Evolutionary conservation across 768 basidiomycete species (phyloP).

Genomic region (Gymnopilus junonius): DNA sequence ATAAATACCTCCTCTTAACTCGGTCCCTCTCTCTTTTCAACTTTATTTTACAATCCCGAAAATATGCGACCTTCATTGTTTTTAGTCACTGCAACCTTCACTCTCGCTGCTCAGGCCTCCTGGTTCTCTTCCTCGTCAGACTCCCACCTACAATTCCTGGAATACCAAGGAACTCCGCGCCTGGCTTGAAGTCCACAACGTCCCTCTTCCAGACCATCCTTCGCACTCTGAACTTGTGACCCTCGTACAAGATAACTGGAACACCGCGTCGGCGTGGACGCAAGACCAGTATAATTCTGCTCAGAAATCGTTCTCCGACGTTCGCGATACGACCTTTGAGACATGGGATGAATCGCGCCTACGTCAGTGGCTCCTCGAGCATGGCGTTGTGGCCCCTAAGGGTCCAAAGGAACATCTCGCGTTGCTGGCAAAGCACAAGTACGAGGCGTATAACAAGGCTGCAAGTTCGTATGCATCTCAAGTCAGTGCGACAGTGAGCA

Average conservation of each 20-base stretch:
- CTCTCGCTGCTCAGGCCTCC: constrained; percentile 46
- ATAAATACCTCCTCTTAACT: constrained; percentile 14
- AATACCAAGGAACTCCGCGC: constrained; percentile 61
- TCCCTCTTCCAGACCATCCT: constrained; percentile 53
- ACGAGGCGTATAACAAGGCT: constrained; percentile 60
- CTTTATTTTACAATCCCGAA: not conserved
- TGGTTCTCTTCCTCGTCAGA: constrained; percentile 51
- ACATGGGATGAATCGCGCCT: constrained; percentile 85
- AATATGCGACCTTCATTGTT: constrained; percentile 28
- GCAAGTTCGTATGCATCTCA: constrained; percentile 57
- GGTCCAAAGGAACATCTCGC: constrained; percentile 82
- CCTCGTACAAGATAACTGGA: constrained; percentile 70
- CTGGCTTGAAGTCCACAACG: constrained; percentile 73
- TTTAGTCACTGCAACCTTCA: constrained; percentile 27
- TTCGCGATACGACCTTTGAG: constrained; percentile 70
- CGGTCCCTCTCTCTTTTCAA: not conserved
- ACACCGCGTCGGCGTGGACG: constrained; percentile 54
- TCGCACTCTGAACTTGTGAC: constrained; percentile 45
- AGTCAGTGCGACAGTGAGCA: constrained; percentile 50
- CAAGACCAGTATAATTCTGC: constrained; percentile 66
- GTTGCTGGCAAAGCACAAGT: constrained; percentile 74
- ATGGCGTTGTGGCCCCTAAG: constrained; percentile 84
- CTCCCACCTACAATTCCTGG: constrained; percentile 56
- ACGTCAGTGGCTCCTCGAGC: constrained; percentile 82
- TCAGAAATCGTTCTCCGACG: constrained; percentile 61